Evolutionary conservation across 257 asterid species (phyloP), one percentile per base, ranked within the genome.

Genomic region (Solanum etuberosum): DNA sequence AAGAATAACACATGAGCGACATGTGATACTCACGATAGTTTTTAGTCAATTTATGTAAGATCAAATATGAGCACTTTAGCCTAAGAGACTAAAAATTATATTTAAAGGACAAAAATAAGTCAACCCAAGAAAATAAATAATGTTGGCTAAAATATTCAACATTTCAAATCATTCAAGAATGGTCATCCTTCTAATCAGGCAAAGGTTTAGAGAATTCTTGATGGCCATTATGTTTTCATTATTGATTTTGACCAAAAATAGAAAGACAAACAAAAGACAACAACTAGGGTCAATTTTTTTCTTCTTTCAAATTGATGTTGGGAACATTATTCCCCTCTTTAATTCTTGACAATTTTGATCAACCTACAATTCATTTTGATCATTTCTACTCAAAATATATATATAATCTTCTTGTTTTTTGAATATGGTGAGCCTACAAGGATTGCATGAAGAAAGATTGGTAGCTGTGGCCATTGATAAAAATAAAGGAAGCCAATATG

Each of bases 381-480:
- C 37, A 25, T 40, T n/a, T 35, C 21, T 38, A 37, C 42, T 15
- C 34, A 74, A 74, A 16, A 2, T 5, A 23, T 74, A 23, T 21
- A 38, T 38, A 38, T 37, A 23, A 6, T 74, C 83, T 34, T 34
- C 23, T 34, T 32, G 5, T 65, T 6, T 6, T 14, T 16, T 34
- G 23, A 65, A 13, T 32, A 85, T 29, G 67, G 63, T 71, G 88
- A 73, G 81, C 38, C 84, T 70, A 32, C 61, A 29, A 7, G 88
- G 68, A 20, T 72, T 86, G 20, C 7, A 86, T 72, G 71, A 72
- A 86, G 32, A 43, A 86, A 72, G 81, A 86, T 61, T 77, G 73
- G 88, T 78, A 63, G 85, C 82, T 40, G 88, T 86, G 34, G 88
- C 82, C 59, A 68, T 86, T 42, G 88, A 86, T 34, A 86, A n/a